Evolutionary conservation across 768 basidiomycete species (phyloP).

Genomic region (Lyophyllum semitale): DNA sequence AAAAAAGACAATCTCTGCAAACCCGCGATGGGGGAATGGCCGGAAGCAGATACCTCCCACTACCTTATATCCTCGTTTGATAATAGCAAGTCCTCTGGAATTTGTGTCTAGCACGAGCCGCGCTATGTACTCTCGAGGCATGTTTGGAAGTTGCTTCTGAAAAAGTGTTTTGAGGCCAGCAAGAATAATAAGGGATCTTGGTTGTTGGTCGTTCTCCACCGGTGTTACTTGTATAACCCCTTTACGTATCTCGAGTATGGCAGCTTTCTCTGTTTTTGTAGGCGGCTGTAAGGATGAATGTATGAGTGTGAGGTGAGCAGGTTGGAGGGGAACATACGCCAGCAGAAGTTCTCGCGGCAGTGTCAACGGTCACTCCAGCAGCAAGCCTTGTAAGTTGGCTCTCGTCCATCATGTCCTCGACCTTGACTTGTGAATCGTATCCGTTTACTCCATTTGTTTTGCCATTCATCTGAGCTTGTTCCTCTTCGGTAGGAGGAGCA

Average conservation of each 20-base stretch:
- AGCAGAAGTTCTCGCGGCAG: conserved; percentile 44
- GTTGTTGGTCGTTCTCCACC: conserved; percentile 79
- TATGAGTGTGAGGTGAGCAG: background rate
- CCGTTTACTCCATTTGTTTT: conserved; percentile 47
- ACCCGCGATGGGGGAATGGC: conserved; percentile 91
- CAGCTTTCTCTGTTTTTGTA: conserved; percentile 71
- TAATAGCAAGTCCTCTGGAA: conserved; percentile 91
- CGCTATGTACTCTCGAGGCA: conserved; percentile 98
- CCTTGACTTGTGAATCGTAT: conserved; percentile 56
- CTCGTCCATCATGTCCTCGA: conserved; percentile 82
- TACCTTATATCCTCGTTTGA: conserved; percentile 93
- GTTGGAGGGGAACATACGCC: conserved; percentile 39
- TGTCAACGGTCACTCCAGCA: conserved; percentile 80
- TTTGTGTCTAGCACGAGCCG: conserved; percentile 91
- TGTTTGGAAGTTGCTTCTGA: conserved; percentile 96
- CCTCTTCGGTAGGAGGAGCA: conserved; percentile 38
- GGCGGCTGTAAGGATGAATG: conserved; percentile 40
- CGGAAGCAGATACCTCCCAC: conserved; percentile 98
- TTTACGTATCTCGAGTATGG: conserved; percentile 76
- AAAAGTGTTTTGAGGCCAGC: conserved; percentile 97
- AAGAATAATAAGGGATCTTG: conserved; percentile 80
- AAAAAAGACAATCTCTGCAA: conserved; percentile 99
- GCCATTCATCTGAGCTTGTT: conserved; percentile 39
- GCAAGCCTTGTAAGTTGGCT: conserved; percentile 74
- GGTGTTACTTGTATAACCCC: conserved; percentile 83